Percentiles rank a stretch among this genome's conserved stretches.
phyloP scores from a whole-genome alignment of 768 basidiomycete species.

The Tricholoma furcatifolium region DNA sequence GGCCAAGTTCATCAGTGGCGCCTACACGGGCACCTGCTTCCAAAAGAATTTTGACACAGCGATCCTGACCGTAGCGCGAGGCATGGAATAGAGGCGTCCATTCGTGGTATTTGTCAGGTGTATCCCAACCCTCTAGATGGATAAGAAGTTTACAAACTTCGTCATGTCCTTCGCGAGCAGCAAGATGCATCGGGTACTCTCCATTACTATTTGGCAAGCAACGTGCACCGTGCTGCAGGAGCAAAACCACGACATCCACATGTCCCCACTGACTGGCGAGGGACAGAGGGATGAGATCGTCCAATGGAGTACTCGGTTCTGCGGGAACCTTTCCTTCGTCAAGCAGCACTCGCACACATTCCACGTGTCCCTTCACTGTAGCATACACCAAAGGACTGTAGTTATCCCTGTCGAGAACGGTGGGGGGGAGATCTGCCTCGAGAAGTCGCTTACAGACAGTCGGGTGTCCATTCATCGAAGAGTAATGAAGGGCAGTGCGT shows the following conservation, averaged over 20 bases:
- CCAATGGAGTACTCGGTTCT: constrained; percentile 53
- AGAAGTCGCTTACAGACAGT: constrained; percentile 75
- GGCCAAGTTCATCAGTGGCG: constrained; percentile 79
- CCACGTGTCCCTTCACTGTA: constrained; percentile 79
- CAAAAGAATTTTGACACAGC: constrained; percentile 76
- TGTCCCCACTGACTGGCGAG: constrained; percentile 91
- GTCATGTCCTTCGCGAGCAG: constrained; percentile 87
- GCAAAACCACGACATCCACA: constrained; percentile 72
- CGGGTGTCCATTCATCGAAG: constrained; percentile 88
- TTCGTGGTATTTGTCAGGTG: constrained; percentile 94
- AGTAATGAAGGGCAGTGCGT: constrained; percentile 92
- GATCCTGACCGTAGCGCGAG: constrained; percentile 77
- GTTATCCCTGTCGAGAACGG: constrained; percentile 86
- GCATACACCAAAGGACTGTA: constrained; percentile 94
- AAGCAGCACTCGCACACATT: constrained; percentile 82
- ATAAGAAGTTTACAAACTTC: constrained; percentile 81
- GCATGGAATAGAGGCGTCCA: constrained; percentile 99
- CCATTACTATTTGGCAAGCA: constrained; percentile 89
- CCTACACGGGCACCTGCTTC: constrained; percentile 78
- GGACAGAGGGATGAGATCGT: constrained; percentile 83
- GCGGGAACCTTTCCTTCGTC: constrained; percentile 66
- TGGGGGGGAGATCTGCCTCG: constrained; percentile 61
- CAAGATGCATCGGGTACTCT: constrained; percentile 96
- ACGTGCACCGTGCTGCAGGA: constrained; percentile 75
- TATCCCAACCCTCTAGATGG: constrained; percentile 75